A percentile compares a stretch with the other conserved stretches of the same genome.
Evolutionary conservation across 2,329 filamentous ascomycete genomes (phyloP).

Genomic region (Aspergillus alliaceus): DNA sequence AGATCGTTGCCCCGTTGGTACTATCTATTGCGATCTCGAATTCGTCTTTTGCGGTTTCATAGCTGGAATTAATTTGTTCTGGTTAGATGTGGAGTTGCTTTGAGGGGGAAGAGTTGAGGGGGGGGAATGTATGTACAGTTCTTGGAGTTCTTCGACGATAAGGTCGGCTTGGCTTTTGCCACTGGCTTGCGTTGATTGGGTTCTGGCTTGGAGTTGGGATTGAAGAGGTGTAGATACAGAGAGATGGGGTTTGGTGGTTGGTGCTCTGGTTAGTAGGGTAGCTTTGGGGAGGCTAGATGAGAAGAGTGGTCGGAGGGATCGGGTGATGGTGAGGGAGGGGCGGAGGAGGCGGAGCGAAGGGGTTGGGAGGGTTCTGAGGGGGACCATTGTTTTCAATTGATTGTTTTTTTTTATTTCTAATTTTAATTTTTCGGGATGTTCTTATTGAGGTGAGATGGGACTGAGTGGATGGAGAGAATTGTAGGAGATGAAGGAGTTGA

Average conservation of each 20-base stretch:
- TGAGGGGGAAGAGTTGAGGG: not conserved
- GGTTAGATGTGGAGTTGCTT: slow-evolving; percentile 11
- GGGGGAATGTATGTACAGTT: slow-evolving; percentile 29
- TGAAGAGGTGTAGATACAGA: not conserved
- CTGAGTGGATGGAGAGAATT: not conserved
- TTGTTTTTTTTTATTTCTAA: no score
- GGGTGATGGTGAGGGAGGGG: not conserved
- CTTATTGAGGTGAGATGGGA: not conserved
- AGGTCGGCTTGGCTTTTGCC: slow-evolving; percentile 32
- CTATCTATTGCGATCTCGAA: slow-evolving; percentile 52
- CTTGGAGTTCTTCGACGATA: slow-evolving; percentile 39
- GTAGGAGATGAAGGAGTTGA: not conserved
- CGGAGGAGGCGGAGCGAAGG: not conserved
- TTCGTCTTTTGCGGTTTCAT: slow-evolving; percentile 48
- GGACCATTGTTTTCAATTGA: no score
- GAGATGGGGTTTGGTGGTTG: not conserved
- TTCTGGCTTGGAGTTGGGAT: not conserved
- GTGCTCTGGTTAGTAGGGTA: not conserved
- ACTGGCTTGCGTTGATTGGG: slow-evolving; percentile 1
- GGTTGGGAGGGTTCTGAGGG: not conserved
- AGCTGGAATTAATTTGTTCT: slow-evolving; percentile 31
- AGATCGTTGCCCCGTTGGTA: slow-evolving; percentile 46
- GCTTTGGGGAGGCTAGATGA: not conserved
- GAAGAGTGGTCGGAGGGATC: not conserved
- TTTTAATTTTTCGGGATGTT: no score